These are phyloP conservation scores for Cordyceps tenuipes DNA, from an alignment of 2,329 filamentous ascomycete genomes.

Conservation along the genomic window DNA sequence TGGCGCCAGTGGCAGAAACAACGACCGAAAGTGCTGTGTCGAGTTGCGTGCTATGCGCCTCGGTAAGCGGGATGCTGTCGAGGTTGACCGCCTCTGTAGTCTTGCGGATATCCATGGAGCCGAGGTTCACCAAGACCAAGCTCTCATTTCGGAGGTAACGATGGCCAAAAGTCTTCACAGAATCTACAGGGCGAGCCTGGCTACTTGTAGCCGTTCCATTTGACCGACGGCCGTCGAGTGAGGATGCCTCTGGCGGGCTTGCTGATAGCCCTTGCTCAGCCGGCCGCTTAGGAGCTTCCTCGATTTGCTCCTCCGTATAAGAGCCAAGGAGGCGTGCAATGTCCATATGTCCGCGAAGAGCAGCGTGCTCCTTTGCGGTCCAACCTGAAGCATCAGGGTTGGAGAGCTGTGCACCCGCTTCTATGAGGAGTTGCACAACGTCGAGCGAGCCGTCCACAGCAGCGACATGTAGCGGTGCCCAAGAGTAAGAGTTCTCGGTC, in stretches of 20 bases:
- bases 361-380: conserved; percentile 89
- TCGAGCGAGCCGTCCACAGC: conserved; percentile 77
- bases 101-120: conserved; percentile 90
- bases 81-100: conserved; percentile 71
- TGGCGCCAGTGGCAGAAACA: conserved; percentile 75
- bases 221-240: conserved; percentile 52
- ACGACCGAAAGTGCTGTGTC: conserved; percentile 91
- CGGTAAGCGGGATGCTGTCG: conserved; percentile 76
- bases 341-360: conserved; percentile 75
- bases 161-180: conserved; percentile 92
- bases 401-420: conserved; percentile 67
- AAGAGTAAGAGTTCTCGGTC: conserved; percentile 75
- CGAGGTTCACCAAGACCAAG: conserved; percentile 84
- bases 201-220: conserved; percentile 34
- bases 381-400: conserved; percentile 80
- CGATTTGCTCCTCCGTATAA: conserved; percentile 29
- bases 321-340: conserved; percentile 64
- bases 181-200: conserved; percentile 52
- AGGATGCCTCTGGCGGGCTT: conserved; percentile 43
- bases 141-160: conserved; percentile 84
- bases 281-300: conserved; percentile 20
- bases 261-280: conserved; percentile 15
- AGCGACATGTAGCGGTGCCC: conserved; percentile 92
- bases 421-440: conserved; percentile 68
- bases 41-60: conserved; percentile 86